These are phyloP conservation scores for Trichoderma sp. DNA, from an alignment of 2,329 filamentous ascomycete genomes.

Conservation along the genomic window DNA sequence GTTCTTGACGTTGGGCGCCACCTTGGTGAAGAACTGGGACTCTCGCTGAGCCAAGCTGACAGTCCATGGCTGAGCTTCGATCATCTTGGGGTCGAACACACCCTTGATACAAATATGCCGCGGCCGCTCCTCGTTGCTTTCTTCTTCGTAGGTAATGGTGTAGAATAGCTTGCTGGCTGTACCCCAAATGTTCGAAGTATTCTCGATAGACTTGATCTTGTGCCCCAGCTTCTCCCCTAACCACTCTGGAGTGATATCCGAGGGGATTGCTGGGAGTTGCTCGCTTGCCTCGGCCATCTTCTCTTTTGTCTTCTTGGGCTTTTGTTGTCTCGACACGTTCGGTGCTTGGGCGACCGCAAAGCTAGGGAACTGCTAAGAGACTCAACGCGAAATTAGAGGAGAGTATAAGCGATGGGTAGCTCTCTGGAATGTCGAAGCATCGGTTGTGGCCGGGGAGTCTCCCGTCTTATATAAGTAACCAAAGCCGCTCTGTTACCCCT, in stretches of 20 bases:
- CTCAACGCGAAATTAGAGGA: no score
- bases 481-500: no score
- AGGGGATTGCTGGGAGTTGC: constrained; percentile 7
- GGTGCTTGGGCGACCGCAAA: no score
- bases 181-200: constrained; percentile 11
- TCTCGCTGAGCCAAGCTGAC: constrained; percentile 17
- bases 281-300: constrained; percentile 2
- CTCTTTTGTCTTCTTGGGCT: background rate
- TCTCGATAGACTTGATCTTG: constrained; percentile 14
- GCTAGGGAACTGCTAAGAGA: no score
- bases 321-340: no score
- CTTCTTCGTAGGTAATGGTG: constrained; percentile 4
- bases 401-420: no score
- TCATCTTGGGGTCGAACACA: constrained; percentile 23
- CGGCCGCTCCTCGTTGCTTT: background rate
- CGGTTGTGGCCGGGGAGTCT: no score
- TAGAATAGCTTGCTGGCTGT: constrained; percentile 16
- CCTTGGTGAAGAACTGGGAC: constrained; percentile 14
- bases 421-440: no score
- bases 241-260: constrained; percentile 13
- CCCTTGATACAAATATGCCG: constrained; percentile 14
- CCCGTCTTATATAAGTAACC: no score
- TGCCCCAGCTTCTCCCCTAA: constrained; percentile 10
- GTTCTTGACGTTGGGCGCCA: constrained; percentile 7
- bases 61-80: constrained; percentile 15